These are phyloP conservation scores for Salinomyces thailandicus DNA, from an alignment of 2,329 filamentous ascomycete genomes.

Conservation along the genomic window DNA sequence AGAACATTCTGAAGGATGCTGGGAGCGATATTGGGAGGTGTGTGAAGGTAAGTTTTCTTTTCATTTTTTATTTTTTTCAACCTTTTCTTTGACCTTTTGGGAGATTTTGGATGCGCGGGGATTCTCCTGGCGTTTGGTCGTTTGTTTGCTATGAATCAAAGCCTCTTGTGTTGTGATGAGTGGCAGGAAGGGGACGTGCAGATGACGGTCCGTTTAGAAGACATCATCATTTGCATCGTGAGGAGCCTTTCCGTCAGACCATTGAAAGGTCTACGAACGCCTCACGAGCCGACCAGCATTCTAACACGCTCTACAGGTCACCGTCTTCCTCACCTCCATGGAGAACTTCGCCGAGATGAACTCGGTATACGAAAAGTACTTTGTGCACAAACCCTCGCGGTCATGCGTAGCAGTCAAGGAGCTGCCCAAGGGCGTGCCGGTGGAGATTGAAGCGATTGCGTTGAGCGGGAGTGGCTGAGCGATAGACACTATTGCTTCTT, in stretches of 20 bases:
- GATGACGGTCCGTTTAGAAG: too few relatives aligned
- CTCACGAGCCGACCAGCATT: neutral
- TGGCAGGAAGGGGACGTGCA: too few relatives aligned
- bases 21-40: slow-evolving; percentile 68
- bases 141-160: too few relatives aligned
- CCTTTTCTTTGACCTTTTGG: neutral
- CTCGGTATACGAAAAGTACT: slow-evolving; percentile 72
- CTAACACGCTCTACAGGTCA: slow-evolving; percentile 26
- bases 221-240: neutral
- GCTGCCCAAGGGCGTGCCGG: slow-evolving; percentile 72
- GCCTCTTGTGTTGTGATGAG: too few relatives aligned
- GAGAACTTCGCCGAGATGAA: slow-evolving; percentile 81
- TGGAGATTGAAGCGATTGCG: slow-evolving; percentile 87
- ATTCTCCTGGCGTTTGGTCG: too few relatives aligned
- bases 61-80: slow-evolving; percentile 3
- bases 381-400: slow-evolving; percentile 70
- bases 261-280: neutral
- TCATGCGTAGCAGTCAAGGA: slow-evolving; percentile 86
- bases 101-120: too few relatives aligned
- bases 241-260: neutral
- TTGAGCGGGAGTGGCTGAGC: slow-evolving; percentile 21
- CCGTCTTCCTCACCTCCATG: slow-evolving; percentile 87
- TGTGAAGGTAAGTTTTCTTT: slow-evolving; percentile 57
- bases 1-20: slow-evolving; percentile 71
- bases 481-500: too few relatives aligned